These are phyloP conservation scores for Cladosporium sp. DNA, from an alignment of 2,329 filamentous ascomycete species.

Conservation along the genomic window DNA sequence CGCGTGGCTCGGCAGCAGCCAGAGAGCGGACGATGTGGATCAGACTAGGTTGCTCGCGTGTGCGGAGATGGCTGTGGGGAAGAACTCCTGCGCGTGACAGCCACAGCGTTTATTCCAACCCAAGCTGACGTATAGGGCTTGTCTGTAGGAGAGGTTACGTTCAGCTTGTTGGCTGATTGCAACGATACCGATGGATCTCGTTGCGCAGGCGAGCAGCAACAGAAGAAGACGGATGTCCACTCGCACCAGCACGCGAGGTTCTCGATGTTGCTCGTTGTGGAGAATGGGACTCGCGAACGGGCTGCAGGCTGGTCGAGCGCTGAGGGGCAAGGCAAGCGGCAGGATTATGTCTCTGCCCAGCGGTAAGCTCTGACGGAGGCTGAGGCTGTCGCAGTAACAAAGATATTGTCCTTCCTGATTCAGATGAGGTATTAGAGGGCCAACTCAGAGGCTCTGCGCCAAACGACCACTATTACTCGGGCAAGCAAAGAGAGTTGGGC, in stretches of 20 bases:
- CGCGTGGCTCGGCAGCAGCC: conserved; percentile 7
- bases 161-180: background rate
- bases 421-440: background rate
- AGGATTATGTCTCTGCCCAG: background rate
- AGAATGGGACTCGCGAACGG: conserved; percentile 6
- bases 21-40: conserved; percentile 1
- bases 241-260: background rate
- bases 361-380: background rate
- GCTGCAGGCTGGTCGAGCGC: conserved; percentile 11
- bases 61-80: conserved; percentile 12
- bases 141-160: background rate
- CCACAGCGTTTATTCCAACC: conserved; percentile 3
- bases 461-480: background rate
- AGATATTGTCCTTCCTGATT: background rate
- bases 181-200: background rate
- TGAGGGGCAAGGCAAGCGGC: conserved; percentile 4
- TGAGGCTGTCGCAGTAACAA: background rate
- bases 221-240: background rate
- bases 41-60: conserved; percentile 9
- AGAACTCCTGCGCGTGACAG: conserved; percentile 8
- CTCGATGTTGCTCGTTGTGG: conserved; percentile 2
- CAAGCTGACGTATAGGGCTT: background rate
- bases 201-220: background rate
- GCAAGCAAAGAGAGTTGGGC: conserved; percentile 8
- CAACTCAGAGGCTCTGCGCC: background rate